Evolutionary conservation across 805 yeast species (phyloP), one percentile per base, ranked within the genome.

Genomic region (Candida berthetii): DNA sequence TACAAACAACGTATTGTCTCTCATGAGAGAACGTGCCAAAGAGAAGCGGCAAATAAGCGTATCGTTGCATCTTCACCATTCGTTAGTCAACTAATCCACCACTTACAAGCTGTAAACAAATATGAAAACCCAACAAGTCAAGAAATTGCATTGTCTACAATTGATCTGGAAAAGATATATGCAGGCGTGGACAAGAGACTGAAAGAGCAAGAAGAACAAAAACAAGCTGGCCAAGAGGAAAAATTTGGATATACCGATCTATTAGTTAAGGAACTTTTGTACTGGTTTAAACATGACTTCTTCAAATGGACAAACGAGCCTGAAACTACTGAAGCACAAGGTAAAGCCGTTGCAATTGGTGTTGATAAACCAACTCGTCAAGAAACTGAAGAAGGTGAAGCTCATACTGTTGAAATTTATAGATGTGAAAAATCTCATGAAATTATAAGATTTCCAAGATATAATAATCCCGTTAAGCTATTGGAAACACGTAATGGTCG

Each of bases 241-340:
- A 45, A 44, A 19, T 63, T 66, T 49, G 71, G 75, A 15, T 69
- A 76, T 42, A 71, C 75, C 31, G 91, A 84, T 54, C 64, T 71
- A 24, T 47, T 84, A 3, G 82, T 83, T 1, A 67, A 65, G 46
- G 83, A 76, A 45, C 55, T 81, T 27, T 61, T 84, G 13, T 61
- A 69, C 37, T 84, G 87, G 81, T 91, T 82, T 65, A 88, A 87
- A 50, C 67, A 79, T 32, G 82, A 77, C 33, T 89, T 86, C 64
- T 91, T 91, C 64, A 66, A 62, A 22, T 91, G 98, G 98, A 80
- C 86, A 8, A 83, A 84, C 52, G 71, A 71, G 31, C 88, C 93
- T 0, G 57, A 66, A 10, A 86, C 96, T 49, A 39, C 39, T 0
- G 85, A 95, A 57, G 69, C 66, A 0, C 61, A 61, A 18, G 55